Base-by-base conservation (phyloP, 805 yeast genomes). In the Pichia manshurica region DNA sequence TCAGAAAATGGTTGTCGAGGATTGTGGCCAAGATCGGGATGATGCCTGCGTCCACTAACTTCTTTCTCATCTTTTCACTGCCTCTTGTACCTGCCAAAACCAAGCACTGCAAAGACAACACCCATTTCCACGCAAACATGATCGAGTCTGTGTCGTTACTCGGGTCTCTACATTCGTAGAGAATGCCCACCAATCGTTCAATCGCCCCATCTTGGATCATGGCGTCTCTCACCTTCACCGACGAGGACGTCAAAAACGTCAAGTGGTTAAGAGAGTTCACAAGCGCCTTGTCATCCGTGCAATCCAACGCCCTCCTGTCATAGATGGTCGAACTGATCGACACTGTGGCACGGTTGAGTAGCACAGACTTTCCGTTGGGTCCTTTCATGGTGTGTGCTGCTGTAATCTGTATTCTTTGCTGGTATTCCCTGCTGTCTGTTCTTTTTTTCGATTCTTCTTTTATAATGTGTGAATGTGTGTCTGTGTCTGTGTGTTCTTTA, bases 111-210 rank as follows among this genome's bases (percentile, higher is more conserved):
- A 93, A 81, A 0, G 97, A 87, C 46, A 91, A 69, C 5, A 96
- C 87, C 99, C 99, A 91, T 68, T 91, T 91, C 96, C 96, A 91
- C 0, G 95, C 90, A n/a, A 53, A 57, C 4, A 84, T 72, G 53
- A 87, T 71, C 22, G 81, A 75, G 39, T 65, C 67, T 44, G 60
- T 57, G 19, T 63, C 64, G 15, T 52, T 53, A 19, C 53, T 52
- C 0, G 68, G 68, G 38, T 64, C 53, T 37, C 77, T 79, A 60
- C 96, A 90, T 57, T 85, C 95, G 60, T 87, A 86, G 46, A 91
- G 69, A 29, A 91, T 91, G 47, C 84, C 84, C 34, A 91, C 87
- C 45, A 91, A 72, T 45, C 98, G 72, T 62, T 88, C 96, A 36
- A 93, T 69, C 0, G 98, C 98, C 12, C 99, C 98, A 64, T 91